Evolutionary conservation across 257 asterid genomes (phyloP).

Genomic region (Sherardia arvensis): DNA sequence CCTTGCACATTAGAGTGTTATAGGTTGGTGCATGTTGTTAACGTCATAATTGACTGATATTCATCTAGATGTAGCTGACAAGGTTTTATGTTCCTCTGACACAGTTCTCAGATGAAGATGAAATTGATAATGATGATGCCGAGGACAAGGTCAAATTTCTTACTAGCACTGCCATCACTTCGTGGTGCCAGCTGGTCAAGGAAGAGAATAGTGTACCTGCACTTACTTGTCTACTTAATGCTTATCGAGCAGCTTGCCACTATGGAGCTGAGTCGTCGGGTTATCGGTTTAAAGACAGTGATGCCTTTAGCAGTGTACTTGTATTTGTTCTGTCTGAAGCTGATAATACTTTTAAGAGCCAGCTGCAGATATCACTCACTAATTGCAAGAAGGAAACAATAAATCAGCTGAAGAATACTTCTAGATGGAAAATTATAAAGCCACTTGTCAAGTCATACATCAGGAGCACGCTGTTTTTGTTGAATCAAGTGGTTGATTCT

Average conservation of each 20-base stretch:
- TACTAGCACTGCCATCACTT: conserved; percentile 33
- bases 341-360: conserved; percentile 52
- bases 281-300: conserved; percentile 48
- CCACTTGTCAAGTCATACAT: conserved; percentile 68
- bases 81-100: conserved; percentile 9
- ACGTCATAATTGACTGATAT: not conserved
- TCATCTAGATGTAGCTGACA: not conserved
- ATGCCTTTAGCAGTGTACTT: conserved; percentile 53
- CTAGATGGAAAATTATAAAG: conserved; percentile 55
- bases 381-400: conserved; percentile 41
- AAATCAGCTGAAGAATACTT: conserved; percentile 39
- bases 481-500: conserved; percentile 74
- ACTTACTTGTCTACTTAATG: conserved; percentile 61
- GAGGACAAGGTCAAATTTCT: conserved; percentile 35
- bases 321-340: conserved; percentile 58
- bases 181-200: conserved; percentile 55
- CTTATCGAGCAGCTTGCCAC: conserved; percentile 88
- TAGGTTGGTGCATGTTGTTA: not conserved
- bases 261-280: conserved; percentile 66
- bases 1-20: not conserved
- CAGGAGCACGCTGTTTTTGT: conserved; percentile 69
- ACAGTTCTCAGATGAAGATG: conserved; percentile 79
- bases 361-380: conserved; percentile 46
- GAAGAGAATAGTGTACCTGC: conserved; percentile 49
- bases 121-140: conserved; percentile 34